Percentiles rank a stretch among this genome's conserved stretches.
Evolutionary conservation across 1,284 basidiomycete genomes (phyloP).

Genomic region (Amanita bisporigera): DNA sequence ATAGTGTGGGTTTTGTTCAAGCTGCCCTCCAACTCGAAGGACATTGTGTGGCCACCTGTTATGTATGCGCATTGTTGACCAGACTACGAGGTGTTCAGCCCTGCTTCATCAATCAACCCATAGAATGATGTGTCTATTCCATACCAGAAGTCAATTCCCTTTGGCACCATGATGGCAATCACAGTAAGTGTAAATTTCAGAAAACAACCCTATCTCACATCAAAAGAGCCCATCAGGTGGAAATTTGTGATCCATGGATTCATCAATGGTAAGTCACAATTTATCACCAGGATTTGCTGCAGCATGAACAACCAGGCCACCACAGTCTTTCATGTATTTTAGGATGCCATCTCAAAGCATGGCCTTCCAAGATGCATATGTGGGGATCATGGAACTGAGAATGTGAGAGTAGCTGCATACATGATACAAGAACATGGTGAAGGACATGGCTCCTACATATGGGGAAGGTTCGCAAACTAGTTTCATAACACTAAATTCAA

Average conservation of each 20-base stretch:
- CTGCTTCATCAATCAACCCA: not conserved
- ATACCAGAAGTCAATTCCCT: conserved; percentile 46
- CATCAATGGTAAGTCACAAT: conserved; percentile 39
- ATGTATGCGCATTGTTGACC: not conserved
- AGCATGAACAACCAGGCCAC: conserved; percentile 36
- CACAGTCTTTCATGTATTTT: conserved; percentile 38
- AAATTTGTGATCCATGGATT: too few relatives aligned
- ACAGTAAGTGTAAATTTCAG: conserved; percentile 41
- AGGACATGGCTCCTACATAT: too few relatives aligned
- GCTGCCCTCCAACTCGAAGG: not conserved
- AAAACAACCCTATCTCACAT: too few relatives aligned
- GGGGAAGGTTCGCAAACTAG: too few relatives aligned
- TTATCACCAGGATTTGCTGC: conserved; percentile 36
- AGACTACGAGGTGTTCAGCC: not conserved
- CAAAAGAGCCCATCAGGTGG: too few relatives aligned
- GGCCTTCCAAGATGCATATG: too few relatives aligned
- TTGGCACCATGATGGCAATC: conserved; percentile 32
- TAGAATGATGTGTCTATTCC: conserved; percentile 23
- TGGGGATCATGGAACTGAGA: too few relatives aligned
- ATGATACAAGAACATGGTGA: too few relatives aligned
- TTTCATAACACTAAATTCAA: too few relatives aligned
- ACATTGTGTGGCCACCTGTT: not conserved
- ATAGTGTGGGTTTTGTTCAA: not conserved
- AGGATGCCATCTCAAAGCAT: conserved; percentile 27
- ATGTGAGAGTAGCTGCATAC: too few relatives aligned